Base-by-base conservation (phyloP, 2,329 filamentous ascomycete species). In the Cytospora mali region DNA sequence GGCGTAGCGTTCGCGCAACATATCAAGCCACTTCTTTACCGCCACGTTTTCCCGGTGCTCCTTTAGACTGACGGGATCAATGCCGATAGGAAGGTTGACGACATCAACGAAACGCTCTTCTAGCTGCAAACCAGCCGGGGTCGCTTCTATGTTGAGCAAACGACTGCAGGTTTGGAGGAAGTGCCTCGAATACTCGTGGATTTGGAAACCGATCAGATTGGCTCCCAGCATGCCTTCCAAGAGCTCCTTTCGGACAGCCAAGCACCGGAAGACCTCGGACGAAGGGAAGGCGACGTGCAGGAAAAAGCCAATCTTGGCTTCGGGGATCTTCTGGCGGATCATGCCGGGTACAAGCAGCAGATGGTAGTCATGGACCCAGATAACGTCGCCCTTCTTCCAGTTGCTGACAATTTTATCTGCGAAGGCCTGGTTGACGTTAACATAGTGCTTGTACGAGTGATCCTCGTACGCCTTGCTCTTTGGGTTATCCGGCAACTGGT, bases 381-480 rank as follows among this genome's bases (percentile, higher is more conserved):
- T 90, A 53, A 91, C 87, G 73, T 98, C 95, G 49, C 92, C 93
- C 29, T 90, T 88, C 80, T 97, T 97, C 88, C 94, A 98, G 76
- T 93, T 92, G 74, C 89, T 89, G 54, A 96, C 82, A 63, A 98
- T 93, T 73, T 89, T 89, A 73, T 97, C 91, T 33, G 94, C 94
- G 76, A 98, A 97, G 3, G 90, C 92, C 75, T 95, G 90, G 77
- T 97, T 97, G 72, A 97, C 84, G 59, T 91, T 92, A 72, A 93
- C 90, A 71, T 98, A 98, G 79, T 92, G 96, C 69, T 93, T 85
- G 92, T 93, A 98, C 0, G 93, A 97, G 76, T 98, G 93, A 69
- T 98, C 94, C 75, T 96, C 90, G 74, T 97, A 98, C 0, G 94
- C 94, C 75, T 98, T 98, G 85, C 93, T 97, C 82, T 97, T 97